Evolutionary conservation across 2,329 filamentous ascomycete genomes (phyloP).

Genomic region (Mycocentrospora acerina): DNA sequence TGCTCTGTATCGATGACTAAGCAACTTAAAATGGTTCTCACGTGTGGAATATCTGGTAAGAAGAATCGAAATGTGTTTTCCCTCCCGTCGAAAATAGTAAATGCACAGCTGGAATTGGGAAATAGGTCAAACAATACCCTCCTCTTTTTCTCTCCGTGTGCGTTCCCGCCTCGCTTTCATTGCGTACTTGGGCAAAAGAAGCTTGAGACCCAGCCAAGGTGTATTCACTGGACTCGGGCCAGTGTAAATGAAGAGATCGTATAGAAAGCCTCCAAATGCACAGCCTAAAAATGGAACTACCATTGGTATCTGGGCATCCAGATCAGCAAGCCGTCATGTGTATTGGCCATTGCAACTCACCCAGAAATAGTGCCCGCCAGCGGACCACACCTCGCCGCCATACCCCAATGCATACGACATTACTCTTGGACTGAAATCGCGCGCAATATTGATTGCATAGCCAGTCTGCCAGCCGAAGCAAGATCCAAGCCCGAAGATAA

Average conservation of each 20-base stretch:
- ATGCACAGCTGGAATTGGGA: no score
- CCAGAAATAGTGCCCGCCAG: slow-evolving; percentile 73
- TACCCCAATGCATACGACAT: slow-evolving; percentile 70
- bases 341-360: slow-evolving; percentile 40
- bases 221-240: slow-evolving; percentile 71
- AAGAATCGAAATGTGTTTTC: no score
- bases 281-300: slow-evolving; percentile 67
- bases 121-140: slow-evolving; percentile 35
- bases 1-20: no score
- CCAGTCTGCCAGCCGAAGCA: slow-evolving; percentile 77
- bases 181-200: slow-evolving; percentile 42
- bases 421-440: slow-evolving; percentile 70
- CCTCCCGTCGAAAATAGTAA: no score
- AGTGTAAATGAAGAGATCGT: slow-evolving; percentile 58
- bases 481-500: slow-evolving; percentile 72
- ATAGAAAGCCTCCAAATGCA: slow-evolving; percentile 32
- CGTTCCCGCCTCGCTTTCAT: slow-evolving; percentile 21
- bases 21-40: no score
- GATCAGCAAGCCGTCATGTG: not conserved
- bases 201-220: slow-evolving; percentile 63
- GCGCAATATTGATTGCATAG: slow-evolving; percentile 72
- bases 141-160: slow-evolving; percentile 27
- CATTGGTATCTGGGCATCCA: slow-evolving; percentile 62
- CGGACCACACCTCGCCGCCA: slow-evolving; percentile 65
- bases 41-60: no score